Evolutionary conservation across 352 stramenopile species (phyloP), one percentile per base, ranked within the genome.

Genomic region (Globisporangium uncinulatum): DNA sequence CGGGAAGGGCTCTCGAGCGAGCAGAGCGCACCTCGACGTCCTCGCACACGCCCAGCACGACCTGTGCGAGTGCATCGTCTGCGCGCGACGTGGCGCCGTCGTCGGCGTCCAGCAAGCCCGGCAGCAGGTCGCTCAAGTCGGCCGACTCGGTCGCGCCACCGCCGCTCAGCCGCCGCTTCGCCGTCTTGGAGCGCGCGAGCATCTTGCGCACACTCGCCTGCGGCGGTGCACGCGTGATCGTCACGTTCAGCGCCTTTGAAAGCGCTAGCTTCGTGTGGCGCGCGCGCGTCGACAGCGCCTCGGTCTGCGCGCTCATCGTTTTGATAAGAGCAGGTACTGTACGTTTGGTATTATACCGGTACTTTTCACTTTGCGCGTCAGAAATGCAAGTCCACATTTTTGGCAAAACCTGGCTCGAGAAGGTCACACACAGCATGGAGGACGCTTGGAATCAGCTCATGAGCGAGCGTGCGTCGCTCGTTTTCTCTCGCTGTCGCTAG

Each of bases 181-280:
- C 51, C 15, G n/a, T 36, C 13, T 47, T 56, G 32, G 36, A 24
- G 13, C 34, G 39, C 51, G 44, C 24, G 19, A 56, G 36, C 51
- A 56, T 56, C 51, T 56, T 56, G 51, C 51, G 34, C 34, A 56
- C n/a, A 47, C 51, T 56, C 51, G 51, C 51, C 20, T 56, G 51
- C 36, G 20, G 11, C n/a, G 51, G 51, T 13, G 51, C 51, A 17
- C 51, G 51, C 3, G 20, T 56, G 51, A 56, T 56, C 32, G 51
- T 56, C 34, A 56, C 51, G 21, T 56, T 56, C 51, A 56, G 51
- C 51, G 51, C 51, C 20, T 56, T 56, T 34, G 32, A 46, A 19
- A 56, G 51, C 51, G 51, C 51, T 17, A 56, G 51, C 51, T 44
- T 43, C 1, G 51, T 56, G 51, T 56, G 51, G 15, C 45, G 44